Conservation (phyloP, 495 filamentous ascomycete species). For the Letharia lupina region DNA sequence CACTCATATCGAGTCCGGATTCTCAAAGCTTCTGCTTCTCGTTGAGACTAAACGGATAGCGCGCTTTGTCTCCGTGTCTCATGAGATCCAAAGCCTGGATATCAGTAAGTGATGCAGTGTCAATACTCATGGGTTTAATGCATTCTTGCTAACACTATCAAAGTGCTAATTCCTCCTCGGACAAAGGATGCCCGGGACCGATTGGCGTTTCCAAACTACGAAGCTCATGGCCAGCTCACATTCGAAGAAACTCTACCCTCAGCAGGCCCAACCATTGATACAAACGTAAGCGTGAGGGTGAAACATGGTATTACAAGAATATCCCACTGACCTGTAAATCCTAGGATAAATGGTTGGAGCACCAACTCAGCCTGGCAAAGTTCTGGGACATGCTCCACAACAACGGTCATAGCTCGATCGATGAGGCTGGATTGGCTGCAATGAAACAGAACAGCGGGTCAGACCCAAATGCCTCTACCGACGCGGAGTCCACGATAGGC, state of each 20-base stretch:
- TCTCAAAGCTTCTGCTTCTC: conserved; percentile 15
- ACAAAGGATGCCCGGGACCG: conserved; percentile 22
- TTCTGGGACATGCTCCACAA: conserved; percentile 13
- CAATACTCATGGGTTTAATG: not conserved
- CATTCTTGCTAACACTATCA: not conserved
- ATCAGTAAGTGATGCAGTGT: not conserved
- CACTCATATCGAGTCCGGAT: conserved; percentile 5
- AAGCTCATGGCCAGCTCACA: conserved; percentile 31
- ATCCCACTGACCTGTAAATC: not conserved
- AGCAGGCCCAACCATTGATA: not conserved
- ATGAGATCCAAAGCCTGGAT: not conserved
- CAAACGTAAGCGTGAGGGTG: not conserved
- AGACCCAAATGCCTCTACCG: conserved; percentile 1
- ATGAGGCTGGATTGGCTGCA: not conserved
- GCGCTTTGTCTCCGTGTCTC: conserved; percentile 8
- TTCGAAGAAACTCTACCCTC: conserved; percentile 36
- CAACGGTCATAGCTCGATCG: conserved; percentile 7
- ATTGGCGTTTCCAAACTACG: conserved; percentile 41
- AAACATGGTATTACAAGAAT: not conserved
- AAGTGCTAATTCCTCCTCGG: conserved; percentile 13
- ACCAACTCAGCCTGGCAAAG: conserved; percentile 2
- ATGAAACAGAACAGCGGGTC: not conserved
- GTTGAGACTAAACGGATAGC: conserved; percentile 21
- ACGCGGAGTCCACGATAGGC: conserved; percentile 4
- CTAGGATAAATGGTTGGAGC: conserved; percentile 14